Conservation (phyloP, 345 rosid species). For the Syzygium jambos region DNA sequence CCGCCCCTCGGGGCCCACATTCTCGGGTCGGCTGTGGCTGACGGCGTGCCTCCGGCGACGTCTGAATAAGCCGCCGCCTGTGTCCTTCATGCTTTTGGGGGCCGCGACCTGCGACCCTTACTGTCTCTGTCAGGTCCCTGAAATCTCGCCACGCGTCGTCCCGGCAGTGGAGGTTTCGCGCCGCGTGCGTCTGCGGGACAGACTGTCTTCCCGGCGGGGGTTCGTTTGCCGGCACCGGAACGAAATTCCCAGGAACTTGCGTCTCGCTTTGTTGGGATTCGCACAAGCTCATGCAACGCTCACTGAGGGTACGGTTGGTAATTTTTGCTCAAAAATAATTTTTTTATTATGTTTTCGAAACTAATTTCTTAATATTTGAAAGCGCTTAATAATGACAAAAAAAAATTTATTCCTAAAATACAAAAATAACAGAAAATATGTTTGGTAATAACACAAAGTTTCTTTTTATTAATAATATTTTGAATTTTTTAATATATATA, state of each 20-base stretch:
- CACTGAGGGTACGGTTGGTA: neutral
- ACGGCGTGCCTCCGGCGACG: neutral
- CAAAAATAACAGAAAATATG: too few species aligned
- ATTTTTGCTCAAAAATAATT: too few species aligned
- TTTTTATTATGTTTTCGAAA: too few species aligned
- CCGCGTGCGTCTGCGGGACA: neutral
- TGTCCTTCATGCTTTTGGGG: neutral
- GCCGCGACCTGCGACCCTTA: neutral
- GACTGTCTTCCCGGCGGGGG: neutral
- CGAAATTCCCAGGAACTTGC: neutral
- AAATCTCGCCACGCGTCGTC: neutral
- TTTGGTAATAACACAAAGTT: too few species aligned
- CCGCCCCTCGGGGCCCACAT: neutral
- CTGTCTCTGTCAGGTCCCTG: neutral
- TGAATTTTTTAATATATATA: too few species aligned
- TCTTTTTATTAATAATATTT: too few species aligned
- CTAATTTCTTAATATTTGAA: too few species aligned
- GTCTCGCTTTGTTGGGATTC: neutral
- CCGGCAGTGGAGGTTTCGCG: neutral
- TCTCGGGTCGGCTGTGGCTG: neutral
- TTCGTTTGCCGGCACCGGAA: neutral
- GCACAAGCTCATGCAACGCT: neutral
- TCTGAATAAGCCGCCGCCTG: neutral
- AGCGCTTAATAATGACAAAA: too few species aligned
- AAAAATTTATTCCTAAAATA: too few species aligned